Base-by-base conservation (phyloP, 2,329 filamentous ascomycete species). In the Trichoderma citrinoviride region DNA sequence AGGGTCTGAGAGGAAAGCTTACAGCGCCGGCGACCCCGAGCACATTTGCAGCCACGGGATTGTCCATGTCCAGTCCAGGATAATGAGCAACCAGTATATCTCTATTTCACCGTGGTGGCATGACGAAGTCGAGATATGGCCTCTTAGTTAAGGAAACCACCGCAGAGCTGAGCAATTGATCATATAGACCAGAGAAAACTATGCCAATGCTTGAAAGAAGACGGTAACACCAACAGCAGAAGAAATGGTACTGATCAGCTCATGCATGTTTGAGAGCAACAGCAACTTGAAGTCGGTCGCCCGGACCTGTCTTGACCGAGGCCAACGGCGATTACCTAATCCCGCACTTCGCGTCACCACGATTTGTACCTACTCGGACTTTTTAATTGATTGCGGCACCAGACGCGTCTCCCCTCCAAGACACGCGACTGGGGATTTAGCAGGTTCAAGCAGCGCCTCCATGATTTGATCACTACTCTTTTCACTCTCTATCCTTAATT, bases 11-110 rank as follows among this genome's bases (percentile, higher is more conserved):
- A 25, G 17, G 7, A 7, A 5, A 1, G 67, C 79, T 64, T 71
- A 87, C 81, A 41, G 86, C 86, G 12, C 86, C 86, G 0, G 86
- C 71, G 0, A 83, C 87, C 0, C 86, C 86, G 2, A 88, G 80
- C 0, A 83, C 78, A 69, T 87, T 87, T 3, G 86, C 83, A 2
- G 83, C 84, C 1, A 80, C 72, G 1, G 84, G 83, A 2, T 82
- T 71, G 65, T 87, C 79, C 85, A 88, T 87, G 4, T 44, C 33
- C 55, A 0, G 10, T 5, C 15, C 10, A 15, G 1, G 10, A 17
- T 15, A 14, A 37, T 14, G 33, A 37, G 33, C 33, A 37, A 37
- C 3, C 10, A 12, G 12, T 14, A 37, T 14, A 37, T 37, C 1
- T 10, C 33, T 5, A 37, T 4, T 37, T 37, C 33, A 37, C 33